phyloP scores from a whole-genome alignment of 2,329 filamentous ascomycete species.

The Colletotrichum incanum region DNA sequence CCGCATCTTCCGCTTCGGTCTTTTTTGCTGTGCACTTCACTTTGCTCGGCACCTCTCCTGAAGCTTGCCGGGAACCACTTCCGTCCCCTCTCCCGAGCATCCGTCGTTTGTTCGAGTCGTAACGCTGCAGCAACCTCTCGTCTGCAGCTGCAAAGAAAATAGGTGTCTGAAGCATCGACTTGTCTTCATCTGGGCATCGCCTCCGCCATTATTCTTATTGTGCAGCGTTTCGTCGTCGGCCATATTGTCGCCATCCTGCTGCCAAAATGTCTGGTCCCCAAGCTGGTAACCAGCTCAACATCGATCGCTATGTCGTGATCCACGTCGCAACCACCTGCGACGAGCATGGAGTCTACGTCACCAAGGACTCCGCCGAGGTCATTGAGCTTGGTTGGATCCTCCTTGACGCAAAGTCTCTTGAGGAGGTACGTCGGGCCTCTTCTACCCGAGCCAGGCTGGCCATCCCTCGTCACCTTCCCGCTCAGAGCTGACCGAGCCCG shows the following conservation, averaged over 20 bases:
- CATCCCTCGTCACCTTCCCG: constrained; percentile 35
- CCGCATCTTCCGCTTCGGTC: constrained; percentile 35
- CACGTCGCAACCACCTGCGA: constrained; percentile 99
- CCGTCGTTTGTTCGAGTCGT: constrained; percentile 43
- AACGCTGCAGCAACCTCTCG: constrained; percentile 34
- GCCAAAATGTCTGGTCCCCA: constrained; percentile 61
- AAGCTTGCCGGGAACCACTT: constrained; percentile 44
- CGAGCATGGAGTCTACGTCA: constrained; percentile 99
- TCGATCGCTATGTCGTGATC: constrained; percentile 98
- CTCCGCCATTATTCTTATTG: constrained; percentile 31
- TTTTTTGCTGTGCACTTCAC: constrained; percentile 41
- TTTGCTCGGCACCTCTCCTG: constrained; percentile 43
- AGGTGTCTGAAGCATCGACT: constrained; percentile 34
- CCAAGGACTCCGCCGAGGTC: constrained; percentile 98
- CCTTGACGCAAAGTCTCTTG: constrained; percentile 89
- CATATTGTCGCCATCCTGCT: constrained; percentile 40
- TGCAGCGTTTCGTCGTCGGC: constrained; percentile 41
- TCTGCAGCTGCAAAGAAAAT: constrained; percentile 22
- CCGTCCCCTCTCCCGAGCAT: constrained; percentile 42
- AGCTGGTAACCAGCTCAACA: constrained; percentile 74
- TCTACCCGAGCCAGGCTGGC: constrained; percentile 1
- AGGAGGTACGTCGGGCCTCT: constrained; percentile 80
- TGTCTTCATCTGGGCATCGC: constrained; percentile 25
- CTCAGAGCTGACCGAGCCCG: constrained; percentile 42
- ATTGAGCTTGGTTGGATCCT: constrained; percentile 99